These are phyloP conservation scores for Lepiota brunneoincarnata DNA, from an alignment of 768 basidiomycete species.

Conservation along the genomic window DNA sequence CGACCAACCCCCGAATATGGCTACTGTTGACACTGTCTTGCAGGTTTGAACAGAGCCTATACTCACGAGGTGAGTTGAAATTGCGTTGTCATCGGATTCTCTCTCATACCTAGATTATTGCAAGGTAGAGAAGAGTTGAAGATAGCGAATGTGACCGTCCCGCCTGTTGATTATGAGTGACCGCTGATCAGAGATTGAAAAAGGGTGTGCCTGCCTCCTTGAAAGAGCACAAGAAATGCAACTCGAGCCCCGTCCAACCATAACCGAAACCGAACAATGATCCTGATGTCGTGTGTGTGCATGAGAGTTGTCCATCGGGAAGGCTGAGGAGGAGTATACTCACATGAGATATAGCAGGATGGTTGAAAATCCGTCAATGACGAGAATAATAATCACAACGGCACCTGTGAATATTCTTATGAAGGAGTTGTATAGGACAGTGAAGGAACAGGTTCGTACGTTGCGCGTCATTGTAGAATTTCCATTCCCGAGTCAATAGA, in stretches of 20 bases:
- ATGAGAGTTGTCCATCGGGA: not conserved
- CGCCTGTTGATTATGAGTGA: slow-evolving; percentile 20
- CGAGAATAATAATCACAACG: slow-evolving; percentile 28
- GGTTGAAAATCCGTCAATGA: slow-evolving; percentile 28
- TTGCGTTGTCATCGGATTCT: not conserved
- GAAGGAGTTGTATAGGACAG: slow-evolving; percentile 1
- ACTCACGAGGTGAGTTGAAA: not conserved
- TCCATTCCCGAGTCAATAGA: slow-evolving; percentile 34
- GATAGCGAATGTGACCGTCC: slow-evolving; percentile 28
- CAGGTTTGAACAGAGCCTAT: slow-evolving; percentile 29
- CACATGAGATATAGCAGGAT: slow-evolving; percentile 37
- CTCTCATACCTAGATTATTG: slow-evolving; percentile 26
- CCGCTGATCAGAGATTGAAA: not conserved
- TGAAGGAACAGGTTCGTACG: slow-evolving; percentile 22
- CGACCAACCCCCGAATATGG: slow-evolving; percentile 29
- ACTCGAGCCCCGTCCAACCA: slow-evolving; percentile 35
- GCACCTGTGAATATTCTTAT: slow-evolving; percentile 22
- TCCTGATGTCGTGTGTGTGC: slow-evolving; percentile 23
- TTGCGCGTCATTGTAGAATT: slow-evolving; percentile 26
- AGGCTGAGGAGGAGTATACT: slow-evolving; percentile 1
- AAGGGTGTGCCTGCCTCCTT: slow-evolving; percentile 23
- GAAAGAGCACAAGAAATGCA: slow-evolving; percentile 27
- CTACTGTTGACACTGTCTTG: slow-evolving; percentile 23
- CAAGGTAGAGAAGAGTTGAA: slow-evolving; percentile 32
- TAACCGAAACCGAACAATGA: slow-evolving; percentile 35